Evolutionary conservation across 345 rosid genomes (phyloP).

Genomic region (Raphanus sativus): DNA sequence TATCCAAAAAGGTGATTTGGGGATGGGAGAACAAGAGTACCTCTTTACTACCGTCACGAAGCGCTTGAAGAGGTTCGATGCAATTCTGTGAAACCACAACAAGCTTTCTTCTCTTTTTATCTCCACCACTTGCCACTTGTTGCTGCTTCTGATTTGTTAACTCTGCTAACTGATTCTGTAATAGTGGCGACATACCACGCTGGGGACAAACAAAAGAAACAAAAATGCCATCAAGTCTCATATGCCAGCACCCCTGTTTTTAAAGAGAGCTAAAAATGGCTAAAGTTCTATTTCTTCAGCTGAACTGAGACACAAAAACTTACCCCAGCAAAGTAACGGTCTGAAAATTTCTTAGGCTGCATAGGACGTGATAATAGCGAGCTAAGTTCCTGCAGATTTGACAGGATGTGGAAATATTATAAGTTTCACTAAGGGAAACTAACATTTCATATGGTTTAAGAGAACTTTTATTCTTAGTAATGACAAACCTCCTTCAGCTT

Average conservation of each 20-base stretch:
- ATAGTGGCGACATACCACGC: slow-evolving; percentile 71
- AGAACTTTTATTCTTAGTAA: not conserved
- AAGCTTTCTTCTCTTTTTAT: slow-evolving; percentile 56
- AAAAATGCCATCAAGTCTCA: not conserved
- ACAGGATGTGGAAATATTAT: not conserved
- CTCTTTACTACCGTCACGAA: slow-evolving; percentile 68
- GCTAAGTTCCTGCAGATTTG: slow-evolving; percentile 68
- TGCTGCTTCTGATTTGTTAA: slow-evolving; percentile 49
- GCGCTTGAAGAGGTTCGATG: slow-evolving; percentile 94
- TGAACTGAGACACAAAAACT: slow-evolving; percentile 9
- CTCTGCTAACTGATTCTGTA: slow-evolving; percentile 79
- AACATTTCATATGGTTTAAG: too few relatives aligned
- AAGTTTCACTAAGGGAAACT: too few relatives aligned
- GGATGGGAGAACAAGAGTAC: slow-evolving; percentile 33
- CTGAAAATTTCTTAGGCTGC: slow-evolving; percentile 84
- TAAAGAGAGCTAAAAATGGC: not conserved
- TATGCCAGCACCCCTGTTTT: slow-evolving; percentile 7
- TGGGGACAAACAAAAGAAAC: slow-evolving; percentile 30
- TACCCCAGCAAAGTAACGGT: slow-evolving; percentile 91
- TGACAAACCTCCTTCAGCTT: slow-evolving; percentile 77
- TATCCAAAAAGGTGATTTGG: not conserved
- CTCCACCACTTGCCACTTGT: slow-evolving; percentile 34
- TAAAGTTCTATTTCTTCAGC: not conserved
- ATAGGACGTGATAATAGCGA: slow-evolving; percentile 63
- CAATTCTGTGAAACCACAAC: slow-evolving; percentile 82